Base-by-base conservation (phyloP, 495 filamentous ascomycete genomes). In the Penicillium turbatum region DNA sequence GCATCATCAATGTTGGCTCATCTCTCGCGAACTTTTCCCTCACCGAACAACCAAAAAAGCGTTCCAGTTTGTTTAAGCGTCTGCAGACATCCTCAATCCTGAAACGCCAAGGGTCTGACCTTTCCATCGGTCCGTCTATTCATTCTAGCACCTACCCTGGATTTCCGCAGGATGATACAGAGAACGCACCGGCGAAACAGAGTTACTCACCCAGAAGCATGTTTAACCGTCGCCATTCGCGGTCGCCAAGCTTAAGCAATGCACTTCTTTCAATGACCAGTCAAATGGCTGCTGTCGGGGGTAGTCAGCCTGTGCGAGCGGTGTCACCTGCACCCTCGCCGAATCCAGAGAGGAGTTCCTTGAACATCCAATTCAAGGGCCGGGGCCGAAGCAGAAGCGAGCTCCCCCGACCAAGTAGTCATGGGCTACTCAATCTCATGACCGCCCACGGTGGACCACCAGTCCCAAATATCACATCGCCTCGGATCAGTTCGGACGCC, bases 331-430 rank as follows among this genome's bases (percentile, higher is more conserved):
- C 66, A 29, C 65, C 57, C 24, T 67, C 70, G 1, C 72, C 71
- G 21, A 86, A 79, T 62, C 67, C 74, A 37, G 76, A 81, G 13
- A 63, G 75, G 1, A 76, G 74, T 30, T 78, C 83, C 12, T 79
- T 80, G 34, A 68, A 69, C 42, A 59, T 82, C 30, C 76, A 77
- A 44, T 62, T 75, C 9, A 75, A 85, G 42, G 79, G 72, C 39
- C 85, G 90, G 35, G 73, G 71, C 5, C 78, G 90, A 62, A 92
- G 88, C 72, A 85, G 80, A 63, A 93, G 89, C 56, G 91, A 96
- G 50, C 57, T 90, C 26, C 74, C 82, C 5, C 77, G 70, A 51
- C 66, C 72, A 12, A 63, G 72, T 26, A 64, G 56, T 26, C 70
- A 68, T 9, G 76, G 74, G 6, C 51, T 79, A 15, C 57, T 73